phyloP scores from a whole-genome alignment of 2,329 filamentous ascomycete genomes.

The Penicillium sp. region DNA sequence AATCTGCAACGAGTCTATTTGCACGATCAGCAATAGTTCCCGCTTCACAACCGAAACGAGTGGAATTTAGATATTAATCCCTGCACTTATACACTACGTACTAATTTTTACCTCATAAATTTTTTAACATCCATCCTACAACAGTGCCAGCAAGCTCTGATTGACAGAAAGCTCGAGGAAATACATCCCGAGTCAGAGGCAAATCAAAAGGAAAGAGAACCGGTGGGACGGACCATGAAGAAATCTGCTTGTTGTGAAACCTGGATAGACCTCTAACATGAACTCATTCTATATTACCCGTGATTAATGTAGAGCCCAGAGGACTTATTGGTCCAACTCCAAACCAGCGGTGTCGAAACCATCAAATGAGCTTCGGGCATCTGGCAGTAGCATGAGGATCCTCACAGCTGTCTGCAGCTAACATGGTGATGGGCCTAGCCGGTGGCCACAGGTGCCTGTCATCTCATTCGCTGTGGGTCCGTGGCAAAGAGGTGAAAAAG shows the following conservation, averaged over 20 bases:
- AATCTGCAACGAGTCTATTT: slow-evolving; percentile 3
- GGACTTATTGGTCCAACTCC: not conserved
- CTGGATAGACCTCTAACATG: not conserved
- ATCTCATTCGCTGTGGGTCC: not conserved
- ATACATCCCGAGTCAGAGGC: not conserved
- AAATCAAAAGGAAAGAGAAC: not conserved
- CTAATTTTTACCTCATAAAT: not conserved
- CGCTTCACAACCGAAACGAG: not conserved
- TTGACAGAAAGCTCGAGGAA: too few species aligned
- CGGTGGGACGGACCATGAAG: not conserved
- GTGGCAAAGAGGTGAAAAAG: not conserved
- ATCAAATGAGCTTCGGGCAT: slow-evolving; percentile 6
- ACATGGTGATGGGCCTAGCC: not conserved
- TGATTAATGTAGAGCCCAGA: not conserved
- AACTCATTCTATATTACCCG: not conserved
- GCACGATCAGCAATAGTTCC: not conserved
- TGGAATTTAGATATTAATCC: not conserved
- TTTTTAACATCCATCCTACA: not conserved
- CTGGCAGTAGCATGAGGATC: not conserved
- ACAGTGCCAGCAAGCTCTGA: not conserved
- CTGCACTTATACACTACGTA: not conserved
- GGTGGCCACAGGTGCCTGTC: not conserved
- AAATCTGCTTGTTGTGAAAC: slow-evolving; percentile 2
- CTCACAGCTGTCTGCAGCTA: slow-evolving; percentile 5
- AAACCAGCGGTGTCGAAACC: slow-evolving; percentile 8